phyloP scores from a whole-genome alignment of 768 basidiomycete species.

The Russula foetens region DNA sequence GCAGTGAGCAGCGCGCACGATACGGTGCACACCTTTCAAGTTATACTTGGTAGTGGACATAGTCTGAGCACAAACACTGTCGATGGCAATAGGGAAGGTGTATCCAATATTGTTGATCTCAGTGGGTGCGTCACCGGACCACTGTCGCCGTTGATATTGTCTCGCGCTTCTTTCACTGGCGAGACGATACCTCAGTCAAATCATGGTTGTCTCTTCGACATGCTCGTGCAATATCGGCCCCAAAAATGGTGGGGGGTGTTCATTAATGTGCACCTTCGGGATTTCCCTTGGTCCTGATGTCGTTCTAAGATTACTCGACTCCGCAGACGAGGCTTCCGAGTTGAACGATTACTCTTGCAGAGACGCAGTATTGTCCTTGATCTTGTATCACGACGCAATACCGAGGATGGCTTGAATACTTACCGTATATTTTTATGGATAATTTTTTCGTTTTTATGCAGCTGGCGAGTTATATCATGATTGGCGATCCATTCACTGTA shows the following conservation, averaged over 20 bases:
- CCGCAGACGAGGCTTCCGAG: slow-evolving; percentile 22
- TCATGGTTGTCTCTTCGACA: slow-evolving; percentile 94
- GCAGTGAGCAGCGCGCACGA: slow-evolving; percentile 90
- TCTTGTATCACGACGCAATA: slow-evolving; percentile 4
- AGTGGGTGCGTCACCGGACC: slow-evolving; percentile 50
- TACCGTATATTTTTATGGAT: neutral
- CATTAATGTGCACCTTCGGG: slow-evolving; percentile 44
- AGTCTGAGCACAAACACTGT: slow-evolving; percentile 19
- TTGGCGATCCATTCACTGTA: no score
- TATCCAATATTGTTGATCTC: slow-evolving; percentile 82
- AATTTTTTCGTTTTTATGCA: neutral
- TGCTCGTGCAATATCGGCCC: slow-evolving; percentile 94
- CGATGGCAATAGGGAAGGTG: slow-evolving; percentile 44
- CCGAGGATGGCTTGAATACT: neutral
- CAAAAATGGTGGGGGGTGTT: slow-evolving; percentile 93
- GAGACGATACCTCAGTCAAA: slow-evolving; percentile 92
- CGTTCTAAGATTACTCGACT: slow-evolving; percentile 23
- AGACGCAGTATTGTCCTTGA: neutral
- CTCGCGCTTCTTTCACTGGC: neutral
- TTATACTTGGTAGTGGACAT: slow-evolving; percentile 53
- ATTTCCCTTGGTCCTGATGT: neutral
- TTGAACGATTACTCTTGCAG: slow-evolving; percentile 11
- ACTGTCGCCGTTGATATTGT: neutral
- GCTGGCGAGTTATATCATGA: no score
- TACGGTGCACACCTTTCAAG: slow-evolving; percentile 97